Conservation (phyloP, 2,329 filamentous ascomycete species). For the Torrubiellomyces zombiae region DNA sequence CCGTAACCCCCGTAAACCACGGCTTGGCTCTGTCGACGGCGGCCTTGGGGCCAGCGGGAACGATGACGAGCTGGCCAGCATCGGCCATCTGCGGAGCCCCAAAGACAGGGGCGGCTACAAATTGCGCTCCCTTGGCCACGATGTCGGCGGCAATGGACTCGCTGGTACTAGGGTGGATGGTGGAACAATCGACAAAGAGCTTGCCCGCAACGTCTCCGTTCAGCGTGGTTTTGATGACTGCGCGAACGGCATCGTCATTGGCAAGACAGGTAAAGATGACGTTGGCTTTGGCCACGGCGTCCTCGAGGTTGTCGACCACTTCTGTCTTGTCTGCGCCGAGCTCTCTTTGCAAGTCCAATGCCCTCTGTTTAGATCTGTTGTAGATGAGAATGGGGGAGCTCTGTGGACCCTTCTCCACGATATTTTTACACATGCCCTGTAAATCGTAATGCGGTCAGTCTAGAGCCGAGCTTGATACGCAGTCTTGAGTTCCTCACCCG, state of each 20-base stretch:
- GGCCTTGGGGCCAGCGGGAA: conserved; percentile 48
- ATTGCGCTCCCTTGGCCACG: conserved; percentile 45
- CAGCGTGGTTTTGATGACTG: conserved; percentile 41
- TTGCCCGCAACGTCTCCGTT: conserved; percentile 44
- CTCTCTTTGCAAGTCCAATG: conserved; percentile 43
- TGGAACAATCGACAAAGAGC: conserved; percentile 75
- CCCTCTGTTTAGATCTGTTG: conserved; percentile 58
- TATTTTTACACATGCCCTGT: conserved; percentile 71
- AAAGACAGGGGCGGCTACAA: conserved; percentile 58
- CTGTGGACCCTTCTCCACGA: conserved; percentile 60
- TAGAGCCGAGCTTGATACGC: background rate
- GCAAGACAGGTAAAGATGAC: conserved; percentile 72
- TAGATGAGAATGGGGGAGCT: conserved; percentile 58
- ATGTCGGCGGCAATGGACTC: conserved; percentile 44
- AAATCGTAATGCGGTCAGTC: background rate
- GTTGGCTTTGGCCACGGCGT: conserved; percentile 51
- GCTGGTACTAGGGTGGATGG: conserved; percentile 70
- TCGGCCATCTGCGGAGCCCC: conserved; percentile 57
- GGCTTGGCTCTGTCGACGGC: conserved; percentile 49
- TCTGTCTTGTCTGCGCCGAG: conserved; percentile 46
- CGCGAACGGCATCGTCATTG: conserved; percentile 57
- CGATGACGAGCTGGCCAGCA: conserved; percentile 52
- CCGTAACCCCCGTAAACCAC: conserved; percentile 58
- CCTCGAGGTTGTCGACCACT: conserved; percentile 45
- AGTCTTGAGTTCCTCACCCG: conserved; percentile 31